phyloP scores from a whole-genome alignment of 345 rosid species.

The Heritiera littoralis region DNA sequence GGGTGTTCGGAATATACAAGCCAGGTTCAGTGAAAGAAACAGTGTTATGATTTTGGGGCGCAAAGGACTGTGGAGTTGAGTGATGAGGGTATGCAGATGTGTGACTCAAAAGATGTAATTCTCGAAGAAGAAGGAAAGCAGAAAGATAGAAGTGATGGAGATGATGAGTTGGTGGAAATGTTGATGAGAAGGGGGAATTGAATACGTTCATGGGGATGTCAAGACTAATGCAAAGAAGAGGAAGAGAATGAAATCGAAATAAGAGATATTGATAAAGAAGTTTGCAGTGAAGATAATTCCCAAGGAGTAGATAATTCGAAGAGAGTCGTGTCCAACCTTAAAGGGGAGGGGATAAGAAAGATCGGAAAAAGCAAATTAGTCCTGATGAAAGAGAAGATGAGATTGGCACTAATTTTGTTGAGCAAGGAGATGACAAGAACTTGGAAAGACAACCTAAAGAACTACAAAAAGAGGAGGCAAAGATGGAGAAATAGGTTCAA shows the following conservation, averaged over 20 bases:
- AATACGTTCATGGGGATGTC: neutral
- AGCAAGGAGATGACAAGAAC: neutral
- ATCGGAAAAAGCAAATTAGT: neutral
- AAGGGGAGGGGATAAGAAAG: neutral
- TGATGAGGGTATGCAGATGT: neutral
- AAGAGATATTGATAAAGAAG: neutral
- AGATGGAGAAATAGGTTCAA: neutral
- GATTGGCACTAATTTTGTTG: neutral
- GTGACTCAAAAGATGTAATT: neutral
- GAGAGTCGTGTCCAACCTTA: neutral
- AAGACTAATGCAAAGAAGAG: neutral
- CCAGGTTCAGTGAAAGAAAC: neutral
- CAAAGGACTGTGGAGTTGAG: neutral
- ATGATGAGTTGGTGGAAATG: neutral
- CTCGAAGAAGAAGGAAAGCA: neutral
- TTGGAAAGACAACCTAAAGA: neutral
- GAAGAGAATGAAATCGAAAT: neutral
- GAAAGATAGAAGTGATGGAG: neutral
- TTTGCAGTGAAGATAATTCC: neutral
- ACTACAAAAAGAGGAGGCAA: neutral
- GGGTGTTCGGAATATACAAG: neutral
- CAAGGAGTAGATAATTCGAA: neutral
- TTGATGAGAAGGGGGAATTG: neutral
- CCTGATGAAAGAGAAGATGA: neutral
- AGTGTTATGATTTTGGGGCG: neutral